Evolutionary conservation across 1,284 basidiomycete genomes (phyloP), one percentile per base, ranked within the genome.

Genomic region (Pterulicium gracile): DNA sequence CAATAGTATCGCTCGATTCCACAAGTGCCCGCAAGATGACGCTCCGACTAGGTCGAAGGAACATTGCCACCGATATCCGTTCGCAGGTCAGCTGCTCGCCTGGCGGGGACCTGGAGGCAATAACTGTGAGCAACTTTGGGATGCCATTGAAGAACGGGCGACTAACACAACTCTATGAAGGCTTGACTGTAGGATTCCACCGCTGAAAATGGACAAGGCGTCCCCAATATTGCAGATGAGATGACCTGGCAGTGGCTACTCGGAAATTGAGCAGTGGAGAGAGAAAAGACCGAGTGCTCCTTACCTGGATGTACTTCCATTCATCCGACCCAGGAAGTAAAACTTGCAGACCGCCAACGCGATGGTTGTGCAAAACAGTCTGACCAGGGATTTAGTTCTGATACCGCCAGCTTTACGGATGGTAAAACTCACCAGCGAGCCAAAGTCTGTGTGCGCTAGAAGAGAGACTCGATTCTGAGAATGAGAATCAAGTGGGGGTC

Each of bases 291-390:
- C 35, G 13, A 15, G 12, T n/a, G 2, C 14, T 12, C 42, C 53
- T 7, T 45, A 79, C 79, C 65, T 73, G 72, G 49, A 85, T 67
- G 51, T 83, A 86, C 53, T 77, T 75, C 83, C 83, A 87, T 18
- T 69, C 60, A n/a, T 75, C 68, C 7, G 70, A 63, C 2, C 76
- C 77, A 0, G 81, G 81, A 1, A 73, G 70, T 35, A 84, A 66
- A 1, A 86, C 81, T 54, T 87, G 84, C 3, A 88, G 62, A 0
- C 84, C 84, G 2, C 83, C 83, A 0, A 87, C 70, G 13, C n/a
- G n/a, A n/a, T 32, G 27, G 27, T 85, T 85, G 58, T 81, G 78
- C 43, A 84, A 61, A 60, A 82, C 75, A 0, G 78, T 32, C 27
- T 32, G 27, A 10, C 7, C n/a, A 10, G n/a, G 27, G 27, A 32